Percentiles rank a stretch among this genome's conserved stretches.
Evolutionary conservation across 257 asterid genomes (phyloP).

Genomic region (Verbena officinalis): DNA sequence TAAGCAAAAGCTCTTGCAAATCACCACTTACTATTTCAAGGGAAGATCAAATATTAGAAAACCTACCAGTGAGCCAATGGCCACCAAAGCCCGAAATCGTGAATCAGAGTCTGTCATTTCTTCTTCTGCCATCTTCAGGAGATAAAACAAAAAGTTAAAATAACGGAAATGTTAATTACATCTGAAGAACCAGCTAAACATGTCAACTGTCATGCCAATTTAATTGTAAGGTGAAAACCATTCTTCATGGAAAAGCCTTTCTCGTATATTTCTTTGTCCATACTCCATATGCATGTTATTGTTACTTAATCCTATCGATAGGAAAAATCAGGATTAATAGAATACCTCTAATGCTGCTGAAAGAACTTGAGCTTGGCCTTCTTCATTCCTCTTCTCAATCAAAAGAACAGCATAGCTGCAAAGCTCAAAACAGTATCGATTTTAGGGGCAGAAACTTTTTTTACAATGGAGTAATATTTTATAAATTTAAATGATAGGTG

Average conservation of each 20-base stretch:
- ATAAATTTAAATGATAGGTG: constrained; percentile 13
- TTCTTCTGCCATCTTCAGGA: constrained; percentile 85
- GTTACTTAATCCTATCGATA: not conserved
- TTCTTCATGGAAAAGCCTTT: constrained; percentile 4
- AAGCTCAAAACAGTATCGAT: constrained; percentile 26
- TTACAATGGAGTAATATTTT: constrained; percentile 12
- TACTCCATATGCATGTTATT: not conserved
- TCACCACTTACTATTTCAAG: too few relatives aligned
- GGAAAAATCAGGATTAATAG: constrained; percentile 14
- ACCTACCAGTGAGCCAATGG: constrained; percentile 95
- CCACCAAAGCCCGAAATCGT: constrained; percentile 84
- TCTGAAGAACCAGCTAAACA: not conserved
- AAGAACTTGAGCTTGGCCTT: constrained; percentile 96
- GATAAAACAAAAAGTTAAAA: constrained; percentile 14
- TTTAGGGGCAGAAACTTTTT: not conserved
- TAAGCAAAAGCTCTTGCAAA: too few relatives aligned
- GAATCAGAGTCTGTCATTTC: constrained; percentile 70
- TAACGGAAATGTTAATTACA: constrained; percentile 10
- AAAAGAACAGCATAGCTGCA: constrained; percentile 92
- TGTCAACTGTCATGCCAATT: not conserved
- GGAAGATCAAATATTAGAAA: too few relatives aligned
- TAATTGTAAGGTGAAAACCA: constrained; percentile 4
- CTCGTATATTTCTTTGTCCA: not conserved
- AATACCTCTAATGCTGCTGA: constrained; percentile 97
- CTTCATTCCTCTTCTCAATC: constrained; percentile 86